Conservation (phyloP, 1,284 basidiomycete genomes). For the Marasmius sp. region DNA sequence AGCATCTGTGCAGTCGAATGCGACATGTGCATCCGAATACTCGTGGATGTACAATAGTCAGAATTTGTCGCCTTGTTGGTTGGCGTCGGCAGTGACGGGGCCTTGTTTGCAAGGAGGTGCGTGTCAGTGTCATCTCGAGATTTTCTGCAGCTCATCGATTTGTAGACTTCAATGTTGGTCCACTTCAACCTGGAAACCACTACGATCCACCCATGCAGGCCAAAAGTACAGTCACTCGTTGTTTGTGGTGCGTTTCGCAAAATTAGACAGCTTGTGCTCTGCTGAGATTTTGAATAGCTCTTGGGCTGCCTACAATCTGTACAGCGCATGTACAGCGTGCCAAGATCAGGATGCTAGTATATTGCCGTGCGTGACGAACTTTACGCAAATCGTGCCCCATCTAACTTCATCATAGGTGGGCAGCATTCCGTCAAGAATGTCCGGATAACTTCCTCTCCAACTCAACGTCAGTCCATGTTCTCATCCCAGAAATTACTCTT, state of each 20-base stretch:
- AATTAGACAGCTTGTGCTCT: neutral
- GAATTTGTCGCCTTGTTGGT: neutral
- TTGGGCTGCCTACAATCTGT: slow-evolving; percentile 12
- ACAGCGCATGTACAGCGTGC: slow-evolving; percentile 10
- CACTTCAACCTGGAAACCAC: neutral
- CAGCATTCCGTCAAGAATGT: neutral
- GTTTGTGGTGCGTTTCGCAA: slow-evolving; percentile 1
- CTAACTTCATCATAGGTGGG: slow-evolving; percentile 1
- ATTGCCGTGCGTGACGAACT: neutral
- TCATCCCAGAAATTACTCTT: neutral
- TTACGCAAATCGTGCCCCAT: neutral
- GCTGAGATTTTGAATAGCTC: neutral
- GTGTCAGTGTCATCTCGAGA: neutral
- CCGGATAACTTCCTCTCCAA: slow-evolving; percentile 1
- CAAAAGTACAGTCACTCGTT: neutral
- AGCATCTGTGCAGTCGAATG: neutral
- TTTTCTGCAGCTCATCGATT: neutral
- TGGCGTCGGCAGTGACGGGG: neutral
- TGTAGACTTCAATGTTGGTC: slow-evolving; percentile 5
- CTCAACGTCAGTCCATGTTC: slow-evolving; percentile 1
- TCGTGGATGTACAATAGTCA: neutral
- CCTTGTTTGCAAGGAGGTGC: neutral
- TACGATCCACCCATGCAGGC: slow-evolving; percentile 1
- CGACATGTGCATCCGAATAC: neutral
- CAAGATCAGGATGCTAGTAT: slow-evolving; percentile 3